Evolutionary conservation across 306 rosid species (phyloP).

Genomic region (Dryas octopetala): DNA sequence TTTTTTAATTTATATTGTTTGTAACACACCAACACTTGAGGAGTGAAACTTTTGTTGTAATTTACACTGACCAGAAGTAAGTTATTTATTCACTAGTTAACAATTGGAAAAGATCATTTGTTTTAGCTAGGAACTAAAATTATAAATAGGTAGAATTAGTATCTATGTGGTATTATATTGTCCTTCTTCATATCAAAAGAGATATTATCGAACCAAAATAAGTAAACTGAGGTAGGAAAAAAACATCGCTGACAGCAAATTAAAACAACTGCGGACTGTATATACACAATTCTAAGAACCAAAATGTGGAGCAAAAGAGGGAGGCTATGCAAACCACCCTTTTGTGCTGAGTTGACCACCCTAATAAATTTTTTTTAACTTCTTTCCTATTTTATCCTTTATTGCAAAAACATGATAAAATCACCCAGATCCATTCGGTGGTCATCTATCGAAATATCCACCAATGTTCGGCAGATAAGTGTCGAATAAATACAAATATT

Average conservation of each 20-base stretch:
- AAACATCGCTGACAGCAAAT: not conserved
- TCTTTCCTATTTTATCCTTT: too few species aligned
- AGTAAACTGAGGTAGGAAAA: not conserved
- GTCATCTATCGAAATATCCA: too few species aligned
- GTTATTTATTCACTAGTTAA: slow-evolving; percentile 26
- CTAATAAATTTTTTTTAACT: too few species aligned
- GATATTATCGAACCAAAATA: not conserved
- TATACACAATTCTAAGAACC: not conserved
- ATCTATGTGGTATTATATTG: not conserved
- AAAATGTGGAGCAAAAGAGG: not conserved
- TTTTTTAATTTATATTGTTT: slow-evolving; percentile 15
- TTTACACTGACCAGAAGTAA: slow-evolving; percentile 25
- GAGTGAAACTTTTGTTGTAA: slow-evolving; percentile 26
- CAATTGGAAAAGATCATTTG: not conserved
- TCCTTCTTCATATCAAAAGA: not conserved
- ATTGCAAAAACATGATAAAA: too few species aligned
- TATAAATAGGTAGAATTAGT: not conserved
- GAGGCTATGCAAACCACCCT: too few species aligned
- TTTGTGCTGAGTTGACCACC: too few species aligned
- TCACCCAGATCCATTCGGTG: too few species aligned
- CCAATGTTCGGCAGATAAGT: too few species aligned
- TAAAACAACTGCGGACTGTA: not conserved
- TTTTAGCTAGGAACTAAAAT: not conserved
- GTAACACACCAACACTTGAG: slow-evolving; percentile 16
- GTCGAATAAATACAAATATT: too few species aligned